phyloP scores from a whole-genome alignment of 2,329 filamentous ascomycete genomes.

The Ophiosphaerella narmari region DNA sequence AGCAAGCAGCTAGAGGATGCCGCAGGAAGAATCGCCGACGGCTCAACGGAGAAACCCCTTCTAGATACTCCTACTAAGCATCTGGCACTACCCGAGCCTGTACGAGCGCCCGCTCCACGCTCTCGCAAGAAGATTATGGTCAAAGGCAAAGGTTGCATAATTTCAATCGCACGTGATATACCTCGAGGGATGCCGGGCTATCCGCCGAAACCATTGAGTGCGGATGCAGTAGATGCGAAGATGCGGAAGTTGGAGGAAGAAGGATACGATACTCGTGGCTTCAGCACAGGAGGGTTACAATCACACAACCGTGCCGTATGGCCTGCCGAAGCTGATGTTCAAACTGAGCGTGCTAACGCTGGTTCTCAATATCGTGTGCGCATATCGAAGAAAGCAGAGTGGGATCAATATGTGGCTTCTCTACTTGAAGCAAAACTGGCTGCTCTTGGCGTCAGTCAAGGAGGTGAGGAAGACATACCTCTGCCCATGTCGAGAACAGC shows the following conservation, averaged over 20 bases:
- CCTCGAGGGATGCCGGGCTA: slow-evolving; percentile 48
- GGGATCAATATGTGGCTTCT: slow-evolving; percentile 80
- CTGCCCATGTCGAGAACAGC: slow-evolving; percentile 71
- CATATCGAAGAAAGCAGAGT: slow-evolving; percentile 72
- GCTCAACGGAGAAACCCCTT: slow-evolving; percentile 7
- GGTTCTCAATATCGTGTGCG: slow-evolving; percentile 61
- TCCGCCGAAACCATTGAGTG: slow-evolving; percentile 49
- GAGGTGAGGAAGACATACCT: slow-evolving; percentile 67
- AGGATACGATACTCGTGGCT: slow-evolving; percentile 71
- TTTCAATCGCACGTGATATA: slow-evolving; percentile 51
- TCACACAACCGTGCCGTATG: slow-evolving; percentile 70
- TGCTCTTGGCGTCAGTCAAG: slow-evolving; percentile 83
- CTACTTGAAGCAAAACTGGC: slow-evolving; percentile 90
- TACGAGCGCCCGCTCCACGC: slow-evolving; percentile 37
- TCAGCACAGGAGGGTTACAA: slow-evolving; percentile 53
- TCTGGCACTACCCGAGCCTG: slow-evolving; percentile 21
- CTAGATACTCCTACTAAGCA: slow-evolving; percentile 12
- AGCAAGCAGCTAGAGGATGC: slow-evolving; percentile 14
- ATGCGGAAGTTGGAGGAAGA: slow-evolving; percentile 69
- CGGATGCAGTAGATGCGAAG: slow-evolving; percentile 64
- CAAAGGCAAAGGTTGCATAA: slow-evolving; percentile 52
- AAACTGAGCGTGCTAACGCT: slow-evolving; percentile 58
- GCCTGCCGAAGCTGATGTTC: slow-evolving; percentile 66
- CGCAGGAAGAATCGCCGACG: slow-evolving; percentile 2
- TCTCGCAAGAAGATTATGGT: slow-evolving; percentile 52